These are phyloP conservation scores for Zopfochytrium polystomum DNA, from an alignment of 371 early-diverging fungal species.

Conservation along the genomic window DNA sequence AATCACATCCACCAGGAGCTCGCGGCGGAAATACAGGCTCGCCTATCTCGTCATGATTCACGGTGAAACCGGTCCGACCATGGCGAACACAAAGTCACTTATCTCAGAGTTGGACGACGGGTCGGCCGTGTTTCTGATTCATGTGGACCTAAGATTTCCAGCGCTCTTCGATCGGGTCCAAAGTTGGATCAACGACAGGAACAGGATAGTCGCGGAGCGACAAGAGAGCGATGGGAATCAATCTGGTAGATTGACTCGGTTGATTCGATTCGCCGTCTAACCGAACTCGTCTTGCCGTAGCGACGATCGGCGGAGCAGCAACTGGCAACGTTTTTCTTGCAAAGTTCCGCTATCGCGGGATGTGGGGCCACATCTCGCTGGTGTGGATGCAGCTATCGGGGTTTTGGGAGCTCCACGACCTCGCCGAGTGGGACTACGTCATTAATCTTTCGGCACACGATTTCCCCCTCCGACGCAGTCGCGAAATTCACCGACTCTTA, in stretches of 20 bases:
- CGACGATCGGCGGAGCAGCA: too few relatives aligned
- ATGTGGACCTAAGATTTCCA: constrained; percentile 26
- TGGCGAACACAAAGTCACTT: constrained; percentile 8
- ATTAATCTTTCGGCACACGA: constrained; percentile 43
- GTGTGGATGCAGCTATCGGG: constrained; percentile 43
- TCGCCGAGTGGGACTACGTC: constrained; percentile 48
- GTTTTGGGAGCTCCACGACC: constrained; percentile 42
- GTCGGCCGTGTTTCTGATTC: constrained; percentile 39
- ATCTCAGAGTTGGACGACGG: constrained; percentile 42
- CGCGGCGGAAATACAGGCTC: constrained; percentile 30
- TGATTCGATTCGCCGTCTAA: too few relatives aligned
- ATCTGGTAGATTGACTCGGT: too few relatives aligned
- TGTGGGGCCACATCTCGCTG: constrained; percentile 37
- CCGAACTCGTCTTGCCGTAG: too few relatives aligned
- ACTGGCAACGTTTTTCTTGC: constrained; percentile 34
- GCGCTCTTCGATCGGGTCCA: constrained; percentile 3
- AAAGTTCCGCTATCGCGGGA: constrained; percentile 17
- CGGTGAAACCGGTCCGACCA: constrained; percentile 16
- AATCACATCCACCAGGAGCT: neutral
- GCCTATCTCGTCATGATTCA: constrained; percentile 45
- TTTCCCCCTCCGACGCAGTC: constrained; percentile 38
- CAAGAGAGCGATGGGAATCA: too few relatives aligned
- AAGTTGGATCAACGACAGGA: constrained; percentile 12
- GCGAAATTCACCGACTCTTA: constrained; percentile 32
- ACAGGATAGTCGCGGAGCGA: too few relatives aligned